phyloP scores from a whole-genome alignment of 345 rosid species.

The Syzygium oleosum region DNA sequence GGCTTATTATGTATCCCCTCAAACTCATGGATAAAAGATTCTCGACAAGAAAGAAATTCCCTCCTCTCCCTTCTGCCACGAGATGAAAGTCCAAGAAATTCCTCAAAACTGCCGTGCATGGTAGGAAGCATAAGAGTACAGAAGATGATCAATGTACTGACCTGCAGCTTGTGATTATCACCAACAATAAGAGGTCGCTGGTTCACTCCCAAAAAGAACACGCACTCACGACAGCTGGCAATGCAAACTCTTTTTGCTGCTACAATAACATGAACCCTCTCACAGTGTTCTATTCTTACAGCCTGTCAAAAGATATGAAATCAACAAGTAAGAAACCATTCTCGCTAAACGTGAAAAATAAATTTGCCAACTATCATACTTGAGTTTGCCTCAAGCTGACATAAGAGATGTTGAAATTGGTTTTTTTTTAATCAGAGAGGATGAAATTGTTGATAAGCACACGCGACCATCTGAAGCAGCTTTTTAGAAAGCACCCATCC shows the following conservation, averaged over 20 bases:
- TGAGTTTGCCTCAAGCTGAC: background rate
- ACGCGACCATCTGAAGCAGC: background rate
- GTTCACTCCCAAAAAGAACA: constrained; percentile 96
- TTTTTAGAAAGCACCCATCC: background rate
- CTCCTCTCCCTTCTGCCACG: background rate
- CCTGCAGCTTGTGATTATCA: constrained; percentile 98
- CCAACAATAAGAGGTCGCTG: constrained; percentile 97
- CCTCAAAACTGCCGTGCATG: background rate
- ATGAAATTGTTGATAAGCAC: background rate
- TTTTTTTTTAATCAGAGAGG: background rate
- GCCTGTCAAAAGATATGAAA: constrained; percentile 39
- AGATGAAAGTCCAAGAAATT: background rate
- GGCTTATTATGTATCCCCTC: background rate
- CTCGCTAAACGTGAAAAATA: background rate
- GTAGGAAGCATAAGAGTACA: background rate
- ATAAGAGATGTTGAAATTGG: background rate
- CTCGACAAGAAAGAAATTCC: background rate
- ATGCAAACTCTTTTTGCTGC: constrained; percentile 88
- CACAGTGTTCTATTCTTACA: constrained; percentile 91
- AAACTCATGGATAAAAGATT: background rate
- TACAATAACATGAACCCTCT: constrained; percentile 91
- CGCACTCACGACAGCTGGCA: constrained; percentile 94
- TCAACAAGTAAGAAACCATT: background rate
- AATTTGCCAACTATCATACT: background rate
- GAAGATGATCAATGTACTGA: constrained; percentile 11